These are phyloP conservation scores for Ophiosphaerella herpotricha DNA, from an alignment of 2,329 filamentous ascomycete species.

Conservation along the genomic window DNA sequence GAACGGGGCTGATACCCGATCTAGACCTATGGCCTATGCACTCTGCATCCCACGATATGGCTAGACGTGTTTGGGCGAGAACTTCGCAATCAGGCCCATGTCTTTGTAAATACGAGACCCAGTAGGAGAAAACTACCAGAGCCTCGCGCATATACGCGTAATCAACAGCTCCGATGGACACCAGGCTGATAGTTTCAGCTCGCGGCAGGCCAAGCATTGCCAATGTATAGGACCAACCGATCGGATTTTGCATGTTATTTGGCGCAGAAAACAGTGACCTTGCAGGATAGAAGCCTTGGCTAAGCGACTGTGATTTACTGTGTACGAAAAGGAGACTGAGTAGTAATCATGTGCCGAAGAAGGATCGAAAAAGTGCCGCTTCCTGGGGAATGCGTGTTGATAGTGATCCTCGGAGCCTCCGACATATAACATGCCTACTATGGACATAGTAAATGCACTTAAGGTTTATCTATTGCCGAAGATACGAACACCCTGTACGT, in stretches of 20 bases:
- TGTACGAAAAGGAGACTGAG: background rate
- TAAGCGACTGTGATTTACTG: background rate
- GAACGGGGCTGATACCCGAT: background rate
- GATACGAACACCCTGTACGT: no score
- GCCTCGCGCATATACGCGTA: background rate
- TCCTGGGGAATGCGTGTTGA: no score
- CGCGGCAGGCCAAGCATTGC: background rate
- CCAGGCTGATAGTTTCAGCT: background rate
- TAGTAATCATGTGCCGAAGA: no score
- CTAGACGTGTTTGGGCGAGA: background rate
- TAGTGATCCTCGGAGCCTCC: no score
- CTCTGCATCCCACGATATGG: background rate
- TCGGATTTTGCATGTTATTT: background rate
- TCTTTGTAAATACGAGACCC: slow-evolving; percentile 1
- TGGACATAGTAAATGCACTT: no score
- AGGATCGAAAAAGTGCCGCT: no score
- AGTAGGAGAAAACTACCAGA: background rate
- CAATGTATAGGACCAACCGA: background rate
- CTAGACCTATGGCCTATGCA: background rate
- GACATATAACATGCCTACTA: no score
- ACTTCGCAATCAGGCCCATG: background rate
- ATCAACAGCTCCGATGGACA: background rate
- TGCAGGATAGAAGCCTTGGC: no score
- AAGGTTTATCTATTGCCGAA: no score
- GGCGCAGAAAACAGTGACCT: background rate